Evolutionary conservation across 1,284 basidiomycete genomes (phyloP).

Genomic region (Singerocomus inundabilis): DNA sequence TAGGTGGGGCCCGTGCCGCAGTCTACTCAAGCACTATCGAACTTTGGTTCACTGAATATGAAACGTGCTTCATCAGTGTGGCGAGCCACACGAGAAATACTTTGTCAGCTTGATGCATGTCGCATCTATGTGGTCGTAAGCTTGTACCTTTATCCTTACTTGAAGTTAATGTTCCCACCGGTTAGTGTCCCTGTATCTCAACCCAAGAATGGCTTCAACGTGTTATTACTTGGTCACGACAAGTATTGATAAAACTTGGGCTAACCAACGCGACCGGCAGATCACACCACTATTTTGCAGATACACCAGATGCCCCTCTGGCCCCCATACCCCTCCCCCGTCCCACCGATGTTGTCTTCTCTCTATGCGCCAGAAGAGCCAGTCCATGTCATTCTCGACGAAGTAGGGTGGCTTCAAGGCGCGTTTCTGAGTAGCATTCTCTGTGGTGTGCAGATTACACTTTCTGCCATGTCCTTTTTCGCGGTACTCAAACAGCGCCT

Average conservation of each 20-base stretch:
- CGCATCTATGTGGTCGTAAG: neutral
- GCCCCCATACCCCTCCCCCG: neutral
- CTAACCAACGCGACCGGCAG: neutral
- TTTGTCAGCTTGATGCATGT: neutral
- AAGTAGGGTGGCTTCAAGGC: conserved; percentile 27
- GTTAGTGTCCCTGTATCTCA: conserved; percentile 7
- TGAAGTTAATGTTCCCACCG: conserved; percentile 10
- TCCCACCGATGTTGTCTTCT: conserved; percentile 9
- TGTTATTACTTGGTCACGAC: neutral
- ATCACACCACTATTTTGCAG: conserved; percentile 12
- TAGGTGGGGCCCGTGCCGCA: neutral
- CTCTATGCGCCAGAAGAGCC: conserved; percentile 10
- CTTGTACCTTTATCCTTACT: neutral
- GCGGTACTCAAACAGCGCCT: conserved; percentile 18
- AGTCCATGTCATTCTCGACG: neutral
- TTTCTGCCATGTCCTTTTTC: conserved; percentile 24
- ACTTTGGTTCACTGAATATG: neutral
- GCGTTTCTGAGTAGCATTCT: conserved; percentile 24
- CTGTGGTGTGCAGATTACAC: conserved; percentile 23
- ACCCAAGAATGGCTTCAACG: conserved; percentile 1
- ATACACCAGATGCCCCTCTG: neutral
- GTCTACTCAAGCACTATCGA: neutral
- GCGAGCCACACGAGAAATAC: neutral
- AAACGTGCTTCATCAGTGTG: neutral
- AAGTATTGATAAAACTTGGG: conserved; percentile 9